Percentiles rank a stretch among this genome's conserved stretches.
These are phyloP conservation scores for Penicillium sp. DNA, from an alignment of 2,329 filamentous ascomycete species.

Conservation along the genomic window DNA sequence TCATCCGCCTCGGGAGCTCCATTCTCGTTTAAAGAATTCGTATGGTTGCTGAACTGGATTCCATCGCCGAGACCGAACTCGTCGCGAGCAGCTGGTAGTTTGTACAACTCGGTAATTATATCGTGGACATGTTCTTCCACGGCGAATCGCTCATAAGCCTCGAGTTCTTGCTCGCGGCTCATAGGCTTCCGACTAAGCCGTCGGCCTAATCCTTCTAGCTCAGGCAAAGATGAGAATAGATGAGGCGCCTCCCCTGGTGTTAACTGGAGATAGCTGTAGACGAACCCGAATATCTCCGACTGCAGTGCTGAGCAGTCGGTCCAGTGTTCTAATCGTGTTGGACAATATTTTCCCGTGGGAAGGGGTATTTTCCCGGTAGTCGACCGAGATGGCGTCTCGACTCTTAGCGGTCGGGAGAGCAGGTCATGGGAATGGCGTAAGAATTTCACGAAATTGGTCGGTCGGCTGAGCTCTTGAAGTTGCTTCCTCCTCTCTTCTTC, in stretches of 20 bases:
- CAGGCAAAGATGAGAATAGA: slow-evolving; percentile 11
- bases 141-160: slow-evolving; percentile 8
- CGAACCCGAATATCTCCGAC: neutral
- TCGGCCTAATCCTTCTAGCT: slow-evolving; percentile 15
- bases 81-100: slow-evolving; percentile 15
- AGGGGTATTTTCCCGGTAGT: slow-evolving; percentile 19
- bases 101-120: slow-evolving; percentile 25
- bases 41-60: neutral
- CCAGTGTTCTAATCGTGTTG: slow-evolving; percentile 17
- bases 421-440: slow-evolving; percentile 12
- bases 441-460: slow-evolving; percentile 7
- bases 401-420: slow-evolving; percentile 17
- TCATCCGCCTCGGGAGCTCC: neutral
- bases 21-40: neutral
- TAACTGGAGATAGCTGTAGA: slow-evolving; percentile 14
- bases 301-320: slow-evolving; percentile 11
- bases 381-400: slow-evolving; percentile 16
- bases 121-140: slow-evolving; percentile 14
- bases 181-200: slow-evolving; percentile 14
- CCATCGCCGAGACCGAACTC: neutral
- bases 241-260: slow-evolving; percentile 5
- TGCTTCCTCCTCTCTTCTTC: neutral
- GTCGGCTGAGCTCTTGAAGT: slow-evolving; percentile 5
- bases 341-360: slow-evolving; percentile 23
- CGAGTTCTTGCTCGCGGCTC: slow-evolving; percentile 16